A percentile compares a stretch with the other conserved stretches of the same genome.
Conservation (phyloP, 1,284 basidiomycete species). For the Trichosporon inkin region DNA sequence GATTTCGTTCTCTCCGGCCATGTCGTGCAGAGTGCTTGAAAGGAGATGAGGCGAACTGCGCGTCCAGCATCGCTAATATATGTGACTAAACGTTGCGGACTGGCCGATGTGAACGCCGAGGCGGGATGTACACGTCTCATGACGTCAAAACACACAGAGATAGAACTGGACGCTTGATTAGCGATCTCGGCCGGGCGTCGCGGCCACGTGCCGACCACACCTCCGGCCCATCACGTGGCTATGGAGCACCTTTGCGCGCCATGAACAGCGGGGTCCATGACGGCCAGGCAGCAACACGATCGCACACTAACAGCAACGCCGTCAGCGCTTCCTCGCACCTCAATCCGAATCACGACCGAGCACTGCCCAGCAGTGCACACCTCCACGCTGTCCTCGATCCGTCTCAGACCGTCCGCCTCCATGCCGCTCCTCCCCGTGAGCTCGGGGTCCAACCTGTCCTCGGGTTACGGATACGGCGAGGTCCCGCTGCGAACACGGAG, state of each 20-base stretch:
- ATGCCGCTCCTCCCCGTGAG: conserved; percentile 3
- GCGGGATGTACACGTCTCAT: neutral
- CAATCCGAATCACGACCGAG: neutral
- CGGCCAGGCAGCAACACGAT: too few relatives aligned
- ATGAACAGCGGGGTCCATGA: too few relatives aligned
- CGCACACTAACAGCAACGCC: too few relatives aligned
- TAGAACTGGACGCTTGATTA: too few relatives aligned
- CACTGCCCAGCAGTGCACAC: neutral
- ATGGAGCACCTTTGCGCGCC: too few relatives aligned
- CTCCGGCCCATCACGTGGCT: too few relatives aligned
- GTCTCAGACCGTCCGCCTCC: conserved; percentile 2
- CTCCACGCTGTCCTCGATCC: neutral
- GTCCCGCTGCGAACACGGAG: neutral
- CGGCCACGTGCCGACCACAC: too few relatives aligned
- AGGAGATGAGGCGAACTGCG: too few relatives aligned
- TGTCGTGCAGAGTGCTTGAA: too few relatives aligned
- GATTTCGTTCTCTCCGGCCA: conserved; percentile 9
- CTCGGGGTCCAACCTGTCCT: neutral
- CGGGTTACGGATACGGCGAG: neutral
- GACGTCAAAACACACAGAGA: neutral
- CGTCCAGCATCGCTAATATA: too few relatives aligned
- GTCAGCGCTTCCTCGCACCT: neutral
- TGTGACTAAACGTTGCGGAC: too few relatives aligned
- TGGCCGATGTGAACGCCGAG: neutral
- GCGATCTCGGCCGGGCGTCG: too few relatives aligned